Percentiles rank a stretch among this genome's conserved stretches.
These are phyloP conservation scores for Xylaria sp. DNA, from an alignment of 495 filamentous ascomycete genomes.

Conservation along the genomic window DNA sequence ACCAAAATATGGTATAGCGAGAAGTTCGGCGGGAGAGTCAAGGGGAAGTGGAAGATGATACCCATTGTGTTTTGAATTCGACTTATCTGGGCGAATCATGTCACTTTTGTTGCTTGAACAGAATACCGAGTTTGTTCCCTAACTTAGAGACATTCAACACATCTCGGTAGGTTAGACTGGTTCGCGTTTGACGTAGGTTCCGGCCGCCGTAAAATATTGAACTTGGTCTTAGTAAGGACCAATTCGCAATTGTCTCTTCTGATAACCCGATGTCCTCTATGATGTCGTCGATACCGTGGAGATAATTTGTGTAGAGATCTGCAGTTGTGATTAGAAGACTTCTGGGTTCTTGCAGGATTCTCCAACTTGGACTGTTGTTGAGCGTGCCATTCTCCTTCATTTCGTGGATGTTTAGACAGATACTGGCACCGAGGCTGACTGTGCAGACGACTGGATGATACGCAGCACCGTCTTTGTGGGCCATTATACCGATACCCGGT, in stretches of 20 bases:
- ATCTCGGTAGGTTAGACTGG: constrained; percentile 92
- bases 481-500: constrained; percentile 91
- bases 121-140: constrained; percentile 66
- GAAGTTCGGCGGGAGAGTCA: constrained; percentile 76
- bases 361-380: constrained; percentile 59
- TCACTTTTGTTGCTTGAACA: constrained; percentile 57
- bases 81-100: constrained; percentile 22
- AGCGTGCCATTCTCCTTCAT: constrained; percentile 62
- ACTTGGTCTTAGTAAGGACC: constrained; percentile 73
- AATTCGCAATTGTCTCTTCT: constrained; percentile 77
- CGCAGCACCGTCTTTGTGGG: constrained; percentile 90
- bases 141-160: constrained; percentile 85
- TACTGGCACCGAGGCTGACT: constrained; percentile 77
- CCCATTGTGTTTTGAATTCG: constrained; percentile 70
- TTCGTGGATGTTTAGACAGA: constrained; percentile 80
- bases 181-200: constrained; percentile 69
- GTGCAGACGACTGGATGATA: constrained; percentile 91
- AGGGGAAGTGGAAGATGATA: constrained; percentile 80
- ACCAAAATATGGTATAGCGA: constrained; percentile 81
- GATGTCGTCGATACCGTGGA: constrained; percentile 78
- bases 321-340: constrained; percentile 78
- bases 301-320: constrained; percentile 71
- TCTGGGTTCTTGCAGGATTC: constrained; percentile 86
- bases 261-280: constrained; percentile 65
- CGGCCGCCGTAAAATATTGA: constrained; percentile 62